These are phyloP conservation scores for Leccinum boreale DNA, from an alignment of 768 basidiomycete genomes.

Conservation along the genomic window DNA sequence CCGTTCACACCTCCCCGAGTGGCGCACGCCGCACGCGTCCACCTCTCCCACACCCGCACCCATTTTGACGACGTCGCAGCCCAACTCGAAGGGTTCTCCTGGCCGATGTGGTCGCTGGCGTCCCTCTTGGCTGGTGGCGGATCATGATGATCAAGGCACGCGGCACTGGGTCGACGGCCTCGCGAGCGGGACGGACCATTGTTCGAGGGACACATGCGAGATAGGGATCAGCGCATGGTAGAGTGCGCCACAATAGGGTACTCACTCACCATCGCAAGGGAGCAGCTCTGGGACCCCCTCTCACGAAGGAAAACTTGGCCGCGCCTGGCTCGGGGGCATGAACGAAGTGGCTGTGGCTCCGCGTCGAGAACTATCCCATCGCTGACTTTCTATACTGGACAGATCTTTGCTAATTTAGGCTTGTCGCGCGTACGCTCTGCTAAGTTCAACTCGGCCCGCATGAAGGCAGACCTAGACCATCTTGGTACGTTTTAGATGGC, in stretches of 20 bases:
- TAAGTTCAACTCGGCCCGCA: background rate
- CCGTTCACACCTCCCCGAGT: background rate
- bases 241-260: background rate
- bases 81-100: background rate
- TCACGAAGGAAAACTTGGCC: background rate
- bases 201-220: background rate
- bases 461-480: background rate
- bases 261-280: background rate
- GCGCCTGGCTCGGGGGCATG: background rate
- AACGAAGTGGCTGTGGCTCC: background rate
- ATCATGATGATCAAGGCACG: background rate
- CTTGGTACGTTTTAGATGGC: background rate
- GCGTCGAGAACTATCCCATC: background rate
- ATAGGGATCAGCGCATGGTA: background rate
- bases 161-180: background rate
- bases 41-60: background rate
- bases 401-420: background rate
- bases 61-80: background rate
- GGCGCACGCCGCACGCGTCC: background rate
- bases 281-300: background rate
- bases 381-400: background rate
- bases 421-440: background rate
- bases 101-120: background rate
- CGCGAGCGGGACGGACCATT: background rate
- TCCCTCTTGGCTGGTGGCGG: background rate